Evolutionary conservation across 2,329 filamentous ascomycete species (phyloP).

Genomic region (Sporothrix inflata): DNA sequence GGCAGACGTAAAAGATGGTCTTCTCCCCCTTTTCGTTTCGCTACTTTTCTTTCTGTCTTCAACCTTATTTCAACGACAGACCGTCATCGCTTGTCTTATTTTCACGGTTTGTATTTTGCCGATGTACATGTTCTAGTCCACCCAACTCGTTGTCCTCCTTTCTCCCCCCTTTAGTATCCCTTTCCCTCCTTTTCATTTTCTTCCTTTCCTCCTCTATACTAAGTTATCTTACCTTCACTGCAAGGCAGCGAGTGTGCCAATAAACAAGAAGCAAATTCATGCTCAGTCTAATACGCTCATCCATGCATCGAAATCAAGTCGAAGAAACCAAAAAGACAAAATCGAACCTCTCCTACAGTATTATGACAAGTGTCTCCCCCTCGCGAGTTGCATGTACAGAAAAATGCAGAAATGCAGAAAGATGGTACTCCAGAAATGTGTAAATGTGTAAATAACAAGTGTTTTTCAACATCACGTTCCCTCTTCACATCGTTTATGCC

Average conservation of each 20-base stretch:
- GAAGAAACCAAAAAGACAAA: not conserved
- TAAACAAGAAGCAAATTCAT: not conserved
- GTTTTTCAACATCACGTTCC: not conserved
- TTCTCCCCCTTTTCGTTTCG: not conserved
- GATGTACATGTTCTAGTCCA: not conserved
- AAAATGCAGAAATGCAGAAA: not conserved
- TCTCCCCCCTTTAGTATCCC: not conserved
- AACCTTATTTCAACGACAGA: not conserved
- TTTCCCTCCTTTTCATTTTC: not conserved
- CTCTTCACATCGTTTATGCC: not conserved
- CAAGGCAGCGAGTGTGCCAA: not conserved
- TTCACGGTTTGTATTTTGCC: not conserved
- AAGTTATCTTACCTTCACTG: not conserved
- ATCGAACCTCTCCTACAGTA: not conserved
- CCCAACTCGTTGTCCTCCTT: not conserved
- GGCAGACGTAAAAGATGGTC: not conserved
- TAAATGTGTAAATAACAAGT: not conserved
- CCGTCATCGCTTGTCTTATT: not conserved
- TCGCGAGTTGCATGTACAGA: not conserved
- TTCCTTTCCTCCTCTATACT: not conserved
- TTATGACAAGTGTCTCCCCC: not conserved
- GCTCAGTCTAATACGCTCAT: not conserved
- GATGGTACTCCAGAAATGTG: not conserved
- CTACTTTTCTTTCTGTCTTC: not conserved
- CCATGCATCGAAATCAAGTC: not conserved